Conservation (phyloP, 2,329 filamentous ascomycete genomes). For the Monilinia vaccinii-corymbosi region DNA sequence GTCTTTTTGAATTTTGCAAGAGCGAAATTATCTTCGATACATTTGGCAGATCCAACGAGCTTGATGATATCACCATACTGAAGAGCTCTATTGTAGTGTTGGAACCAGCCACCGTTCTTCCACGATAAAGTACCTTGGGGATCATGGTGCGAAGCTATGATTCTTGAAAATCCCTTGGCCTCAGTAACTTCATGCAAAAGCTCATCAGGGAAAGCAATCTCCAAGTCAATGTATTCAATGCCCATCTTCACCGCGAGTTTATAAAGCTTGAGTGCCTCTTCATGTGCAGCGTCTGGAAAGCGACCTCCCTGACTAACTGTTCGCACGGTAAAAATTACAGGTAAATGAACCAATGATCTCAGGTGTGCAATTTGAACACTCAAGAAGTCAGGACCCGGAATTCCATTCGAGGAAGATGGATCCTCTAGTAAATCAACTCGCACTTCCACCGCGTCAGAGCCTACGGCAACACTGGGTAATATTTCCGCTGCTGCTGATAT, state of each 20-base stretch:
- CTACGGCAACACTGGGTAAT: slow-evolving; percentile 66
- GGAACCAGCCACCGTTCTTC: slow-evolving; percentile 87
- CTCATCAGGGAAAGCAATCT: slow-evolving; percentile 76
- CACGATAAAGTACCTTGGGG: slow-evolving; percentile 70
- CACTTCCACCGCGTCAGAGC: slow-evolving; percentile 87
- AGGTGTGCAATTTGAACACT: slow-evolving; percentile 73
- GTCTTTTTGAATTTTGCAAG: slow-evolving; percentile 72
- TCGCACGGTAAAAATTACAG: slow-evolving; percentile 86
- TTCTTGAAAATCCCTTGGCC: slow-evolving; percentile 59
- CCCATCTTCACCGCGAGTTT: slow-evolving; percentile 70
- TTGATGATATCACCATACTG: slow-evolving; percentile 93
- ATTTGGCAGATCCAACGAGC: slow-evolving; percentile 72
- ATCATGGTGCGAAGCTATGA: slow-evolving; percentile 96
- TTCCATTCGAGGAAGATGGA: slow-evolving; percentile 40
- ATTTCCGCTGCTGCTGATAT: slow-evolving; percentile 53
- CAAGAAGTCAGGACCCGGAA: slow-evolving; percentile 65
- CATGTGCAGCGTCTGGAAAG: slow-evolving; percentile 68
- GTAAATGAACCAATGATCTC: slow-evolving; percentile 60
- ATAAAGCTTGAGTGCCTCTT: slow-evolving; percentile 69
- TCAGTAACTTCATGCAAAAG: slow-evolving; percentile 61
- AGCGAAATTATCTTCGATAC: slow-evolving; percentile 76
- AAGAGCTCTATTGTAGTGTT: slow-evolving; percentile 80
- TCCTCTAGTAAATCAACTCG: slow-evolving; percentile 86
- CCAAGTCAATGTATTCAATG: slow-evolving; percentile 86
- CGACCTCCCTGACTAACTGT: slow-evolving; percentile 78